Evolutionary conservation across 768 basidiomycete species (phyloP).

Genomic region (Dioszegia hungarica): DNA sequence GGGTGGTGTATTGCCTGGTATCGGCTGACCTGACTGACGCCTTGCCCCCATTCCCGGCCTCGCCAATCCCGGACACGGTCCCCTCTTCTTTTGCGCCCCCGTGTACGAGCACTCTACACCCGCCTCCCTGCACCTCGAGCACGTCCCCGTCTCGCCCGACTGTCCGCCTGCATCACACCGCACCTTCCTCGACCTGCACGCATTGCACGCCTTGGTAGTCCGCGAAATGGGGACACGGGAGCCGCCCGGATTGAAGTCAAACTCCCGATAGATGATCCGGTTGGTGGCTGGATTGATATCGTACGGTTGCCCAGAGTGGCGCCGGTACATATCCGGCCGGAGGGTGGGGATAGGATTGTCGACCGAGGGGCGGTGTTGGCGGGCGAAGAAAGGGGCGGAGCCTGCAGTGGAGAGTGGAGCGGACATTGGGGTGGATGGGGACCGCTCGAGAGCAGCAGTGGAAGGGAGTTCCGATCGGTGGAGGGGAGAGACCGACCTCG

Average conservation of each 20-base stretch:
- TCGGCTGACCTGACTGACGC: background rate
- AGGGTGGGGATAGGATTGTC: background rate
- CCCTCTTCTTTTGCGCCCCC: constrained; percentile 44
- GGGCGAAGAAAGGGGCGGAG: background rate
- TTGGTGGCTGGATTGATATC: constrained; percentile 13
- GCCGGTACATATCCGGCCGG: constrained; percentile 24
- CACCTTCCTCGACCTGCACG: constrained; percentile 43
- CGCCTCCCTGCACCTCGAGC: constrained; percentile 40
- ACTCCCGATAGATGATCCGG: constrained; percentile 6
- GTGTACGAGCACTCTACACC: constrained; percentile 42
- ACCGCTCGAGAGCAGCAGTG: background rate
- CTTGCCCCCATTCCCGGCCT: background rate
- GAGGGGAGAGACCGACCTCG: constrained; percentile 14
- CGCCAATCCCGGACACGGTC: constrained; percentile 44
- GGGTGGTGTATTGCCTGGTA: background rate
- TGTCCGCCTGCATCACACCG: constrained; percentile 46
- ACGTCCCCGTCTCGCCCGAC: constrained; percentile 24
- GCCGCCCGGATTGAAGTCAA: constrained; percentile 11
- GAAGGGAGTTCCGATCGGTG: constrained; percentile 1
- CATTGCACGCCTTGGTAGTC: constrained; percentile 48
- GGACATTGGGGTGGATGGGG: background rate
- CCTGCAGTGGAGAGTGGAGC: background rate
- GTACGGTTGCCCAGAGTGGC: constrained; percentile 35
- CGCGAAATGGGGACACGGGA: constrained; percentile 42
- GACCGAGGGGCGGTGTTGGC: background rate